Evolutionary conservation across 495 filamentous ascomycete species (phyloP).

Genomic region (Aspergillus sclerotioniger): DNA sequence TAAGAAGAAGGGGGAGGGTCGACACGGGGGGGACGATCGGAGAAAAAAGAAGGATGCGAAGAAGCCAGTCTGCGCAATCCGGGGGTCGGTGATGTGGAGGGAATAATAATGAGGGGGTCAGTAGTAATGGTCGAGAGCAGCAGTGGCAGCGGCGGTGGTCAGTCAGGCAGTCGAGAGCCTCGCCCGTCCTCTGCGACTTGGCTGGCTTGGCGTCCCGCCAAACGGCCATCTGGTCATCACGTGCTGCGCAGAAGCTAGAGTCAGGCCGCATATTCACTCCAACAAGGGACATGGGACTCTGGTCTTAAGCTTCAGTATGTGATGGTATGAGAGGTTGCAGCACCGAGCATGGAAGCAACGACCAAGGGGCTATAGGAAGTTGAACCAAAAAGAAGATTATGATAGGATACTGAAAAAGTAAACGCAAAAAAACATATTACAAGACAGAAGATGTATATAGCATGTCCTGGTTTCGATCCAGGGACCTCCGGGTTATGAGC

Average conservation of each 20-base stretch:
- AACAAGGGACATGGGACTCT: too few species aligned
- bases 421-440: too few species aligned
- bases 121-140: conserved; percentile 1
- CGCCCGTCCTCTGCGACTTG: conserved; percentile 25
- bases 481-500: too few species aligned
- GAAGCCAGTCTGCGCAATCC: conserved; percentile 26
- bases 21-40: not conserved
- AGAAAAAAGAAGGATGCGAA: conserved; percentile 16
- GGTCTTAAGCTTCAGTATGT: too few species aligned
- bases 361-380: too few species aligned
- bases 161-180: conserved; percentile 14
- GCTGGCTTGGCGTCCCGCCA: conserved; percentile 20
- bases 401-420: too few species aligned
- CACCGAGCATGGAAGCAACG: too few species aligned
- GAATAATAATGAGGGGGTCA: not conserved
- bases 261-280: too few species aligned
- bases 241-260: not conserved
- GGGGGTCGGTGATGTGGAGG: conserved; percentile 7
- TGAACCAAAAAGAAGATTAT: too few species aligned
- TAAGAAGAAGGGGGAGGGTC: conserved; percentile 14
- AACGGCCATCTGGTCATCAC: not conserved
- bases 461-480: too few species aligned
- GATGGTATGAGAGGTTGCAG: too few species aligned
- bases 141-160: not conserved
- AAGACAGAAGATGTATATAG: too few species aligned